Evolutionary conservation across 805 yeast genomes (phyloP), one percentile per base, ranked within the genome.

Genomic region (Yarrowia sp.): DNA sequence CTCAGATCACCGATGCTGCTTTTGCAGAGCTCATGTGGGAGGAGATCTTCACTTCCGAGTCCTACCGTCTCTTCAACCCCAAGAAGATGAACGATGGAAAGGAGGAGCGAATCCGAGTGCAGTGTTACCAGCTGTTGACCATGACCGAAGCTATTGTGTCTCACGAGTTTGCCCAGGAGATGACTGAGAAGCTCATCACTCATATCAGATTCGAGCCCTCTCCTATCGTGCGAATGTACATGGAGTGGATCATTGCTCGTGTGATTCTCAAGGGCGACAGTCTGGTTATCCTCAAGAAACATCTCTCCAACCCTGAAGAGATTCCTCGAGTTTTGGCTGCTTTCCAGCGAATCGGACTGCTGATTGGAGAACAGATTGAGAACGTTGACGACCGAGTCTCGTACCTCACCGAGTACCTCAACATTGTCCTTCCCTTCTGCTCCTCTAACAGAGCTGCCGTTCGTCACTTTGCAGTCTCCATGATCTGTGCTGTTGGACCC

Each of bases 401-500:
- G 58, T 78, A 85, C 59, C 36, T 65, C 11, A 75, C 82, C 12
- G 77, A 79, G 0, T 85, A 85, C 70, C 77, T 88, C 2, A 78
- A 84, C 22, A 78, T 82, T 1, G 74, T 92, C 36, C 76, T 92
- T 5, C 89, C 97, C 0, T 85, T 87, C 56, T 87, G 96, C 8
- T 86, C 97, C 0, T 89, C 97, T 4, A 92, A 91, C 77, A 88
- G 91, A 73, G 97, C 97, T 0, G 79, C 88, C 8, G 85, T 89
- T 0, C 86, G 98, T 72, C 98, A 93, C 78, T 90, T 90, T 71
- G 88, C 97, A 0, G 87, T 88, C 65, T 90, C 97, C 0, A 80
- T 92, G 76, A 82, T 90, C 26, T 82, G 88, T 55, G 84, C 92
- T 0, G 79, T 90, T 9, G 82, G 83, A 75, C 84, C 86, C 3